These are phyloP conservation scores for Babesia sp. DNA, from an alignment of 169 alveolate species.

Conservation along the genomic window DNA sequence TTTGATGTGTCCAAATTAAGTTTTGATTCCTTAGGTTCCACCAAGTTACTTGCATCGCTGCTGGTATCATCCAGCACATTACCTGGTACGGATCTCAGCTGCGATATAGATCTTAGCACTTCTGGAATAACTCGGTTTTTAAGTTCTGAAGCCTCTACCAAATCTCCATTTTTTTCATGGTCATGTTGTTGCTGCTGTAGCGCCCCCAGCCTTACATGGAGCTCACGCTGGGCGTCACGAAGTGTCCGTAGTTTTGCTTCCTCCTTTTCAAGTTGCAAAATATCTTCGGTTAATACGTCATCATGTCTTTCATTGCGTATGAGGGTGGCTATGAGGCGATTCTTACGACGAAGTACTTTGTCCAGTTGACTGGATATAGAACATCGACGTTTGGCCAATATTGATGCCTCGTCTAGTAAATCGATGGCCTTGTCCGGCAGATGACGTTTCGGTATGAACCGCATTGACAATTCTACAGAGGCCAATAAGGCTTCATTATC, in stretches of 20 bases:
- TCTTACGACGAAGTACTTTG: not conserved
- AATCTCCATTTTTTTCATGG: constrained; percentile 13
- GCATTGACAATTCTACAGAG: constrained; percentile 52
- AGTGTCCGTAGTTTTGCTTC: not conserved
- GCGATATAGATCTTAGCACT: not conserved
- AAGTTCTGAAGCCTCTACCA: constrained; percentile 16
- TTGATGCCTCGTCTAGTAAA: constrained; percentile 66
- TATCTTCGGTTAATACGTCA: not conserved
- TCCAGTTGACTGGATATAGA: not conserved
- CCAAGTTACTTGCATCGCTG: not conserved
- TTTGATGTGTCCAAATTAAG: not conserved
- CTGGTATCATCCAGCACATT: not conserved
- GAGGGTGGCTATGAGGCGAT: not conserved
- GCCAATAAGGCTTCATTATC: constrained; percentile 67
- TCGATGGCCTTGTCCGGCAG: constrained; percentile 73
- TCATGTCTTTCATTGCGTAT: not conserved
- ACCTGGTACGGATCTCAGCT: not conserved
- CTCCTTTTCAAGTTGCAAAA: not conserved
- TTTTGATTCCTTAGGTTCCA: not conserved
- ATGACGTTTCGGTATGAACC: constrained; percentile 52
- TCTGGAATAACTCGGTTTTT: constrained; percentile 16
- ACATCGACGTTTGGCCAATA: constrained; percentile 16
- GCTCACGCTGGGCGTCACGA: not conserved
- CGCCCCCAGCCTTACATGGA: constrained; percentile 31
- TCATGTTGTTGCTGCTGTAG: constrained; percentile 33